A percentile compares a stretch with the other conserved stretches of the same genome.
These are phyloP conservation scores for Ganoderma sp. DNA, from an alignment of 1,284 basidiomycete species.

Conservation along the genomic window DNA sequence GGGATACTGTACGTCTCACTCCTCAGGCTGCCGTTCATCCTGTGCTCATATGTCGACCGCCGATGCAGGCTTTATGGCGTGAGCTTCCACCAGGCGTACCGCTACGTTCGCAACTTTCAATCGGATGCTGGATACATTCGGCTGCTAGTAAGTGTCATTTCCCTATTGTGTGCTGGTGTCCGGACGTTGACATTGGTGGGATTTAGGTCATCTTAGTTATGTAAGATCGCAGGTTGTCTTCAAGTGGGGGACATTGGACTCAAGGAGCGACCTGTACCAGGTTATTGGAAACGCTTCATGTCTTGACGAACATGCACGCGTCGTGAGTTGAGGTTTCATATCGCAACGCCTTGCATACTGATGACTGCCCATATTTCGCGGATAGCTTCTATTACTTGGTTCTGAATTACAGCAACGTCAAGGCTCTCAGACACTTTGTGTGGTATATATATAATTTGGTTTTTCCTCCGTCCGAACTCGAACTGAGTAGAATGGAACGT, in stretches of 20 bases:
- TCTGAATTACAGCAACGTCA: not conserved
- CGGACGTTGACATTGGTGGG: not conserved
- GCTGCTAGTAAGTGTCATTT: slow-evolving; percentile 12
- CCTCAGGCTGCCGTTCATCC: too few species aligned
- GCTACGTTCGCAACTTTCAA: slow-evolving; percentile 21
- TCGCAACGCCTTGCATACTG: too few species aligned
- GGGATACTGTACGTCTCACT: slow-evolving; percentile 6
- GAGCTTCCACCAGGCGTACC: slow-evolving; percentile 18
- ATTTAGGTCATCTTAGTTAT: slow-evolving; percentile 10
- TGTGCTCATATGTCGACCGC: not conserved
- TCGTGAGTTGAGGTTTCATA: not conserved
- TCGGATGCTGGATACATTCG: slow-evolving; percentile 16
- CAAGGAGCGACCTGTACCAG: not conserved
- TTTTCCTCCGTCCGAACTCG: not conserved
- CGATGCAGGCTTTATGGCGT: slow-evolving; percentile 17
- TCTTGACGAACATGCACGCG: slow-evolving; percentile 8
- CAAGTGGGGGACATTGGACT: not conserved
- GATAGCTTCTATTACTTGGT: slow-evolving; percentile 13
- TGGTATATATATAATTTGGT: not conserved
- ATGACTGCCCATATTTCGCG: not conserved
- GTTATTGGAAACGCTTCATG: slow-evolving; percentile 12
- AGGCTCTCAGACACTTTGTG: not conserved
- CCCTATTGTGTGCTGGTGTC: not conserved
- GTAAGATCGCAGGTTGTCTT: not conserved
- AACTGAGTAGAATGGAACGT: not conserved